Evolutionary conservation across 495 filamentous ascomycete species (phyloP).

Genomic region (Bombardia bombarda): DNA sequence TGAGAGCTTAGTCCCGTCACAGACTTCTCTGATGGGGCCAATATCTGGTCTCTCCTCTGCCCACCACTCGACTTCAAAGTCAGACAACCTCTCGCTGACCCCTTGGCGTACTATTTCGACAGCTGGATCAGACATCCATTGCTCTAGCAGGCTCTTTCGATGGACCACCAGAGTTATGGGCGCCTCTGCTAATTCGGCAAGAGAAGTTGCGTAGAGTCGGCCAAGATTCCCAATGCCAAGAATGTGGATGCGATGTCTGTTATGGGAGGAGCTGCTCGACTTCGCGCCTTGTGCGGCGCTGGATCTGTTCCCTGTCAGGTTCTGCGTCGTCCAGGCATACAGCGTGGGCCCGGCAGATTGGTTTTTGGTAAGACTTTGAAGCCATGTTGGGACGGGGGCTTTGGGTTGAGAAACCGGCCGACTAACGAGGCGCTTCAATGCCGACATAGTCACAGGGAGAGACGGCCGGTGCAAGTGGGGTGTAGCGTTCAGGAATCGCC

Average conservation of each 20-base stretch:
- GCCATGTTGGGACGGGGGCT: neutral
- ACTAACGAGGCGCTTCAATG: neutral
- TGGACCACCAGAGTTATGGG: constrained; percentile 42
- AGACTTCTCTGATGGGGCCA: constrained; percentile 18
- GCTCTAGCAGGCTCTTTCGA: constrained; percentile 24
- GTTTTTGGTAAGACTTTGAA: neutral
- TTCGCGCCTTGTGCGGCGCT: neutral
- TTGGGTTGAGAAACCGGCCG: neutral
- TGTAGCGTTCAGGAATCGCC: too few relatives aligned
- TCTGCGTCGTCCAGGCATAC: constrained; percentile 25
- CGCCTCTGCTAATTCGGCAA: constrained; percentile 16
- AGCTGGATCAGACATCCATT: constrained; percentile 26
- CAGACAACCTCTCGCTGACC: constrained; percentile 23
- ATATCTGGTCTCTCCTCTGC: constrained; percentile 20
- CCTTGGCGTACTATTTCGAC: constrained; percentile 27
- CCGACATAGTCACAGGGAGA: neutral
- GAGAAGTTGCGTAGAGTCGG: constrained; percentile 28
- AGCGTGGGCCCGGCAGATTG: constrained; percentile 13
- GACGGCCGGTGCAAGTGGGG: too few relatives aligned
- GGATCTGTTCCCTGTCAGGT: constrained; percentile 5
- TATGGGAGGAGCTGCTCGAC: neutral
- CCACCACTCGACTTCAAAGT: constrained; percentile 48
- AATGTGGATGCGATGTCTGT: constrained; percentile 23
- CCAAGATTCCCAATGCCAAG: constrained; percentile 50
- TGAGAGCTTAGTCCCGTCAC: constrained; percentile 41